Conservation (phyloP, 106 monocot genomes). For the Apostasia ramifera region DNA sequence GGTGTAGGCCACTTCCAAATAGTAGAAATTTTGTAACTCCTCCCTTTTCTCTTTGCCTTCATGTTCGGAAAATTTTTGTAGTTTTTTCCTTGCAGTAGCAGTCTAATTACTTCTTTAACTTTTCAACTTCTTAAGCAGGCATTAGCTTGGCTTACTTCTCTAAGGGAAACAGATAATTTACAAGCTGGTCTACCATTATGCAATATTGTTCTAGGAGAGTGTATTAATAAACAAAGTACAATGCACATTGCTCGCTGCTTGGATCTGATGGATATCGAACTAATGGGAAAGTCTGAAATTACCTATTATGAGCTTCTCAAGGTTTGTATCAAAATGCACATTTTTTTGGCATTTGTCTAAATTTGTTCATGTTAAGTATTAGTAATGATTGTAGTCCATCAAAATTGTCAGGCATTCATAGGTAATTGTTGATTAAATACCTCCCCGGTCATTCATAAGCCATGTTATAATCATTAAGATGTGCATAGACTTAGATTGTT, state of each 20-base stretch:
- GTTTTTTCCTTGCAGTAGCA: not conserved
- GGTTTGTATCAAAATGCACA: constrained; percentile 29
- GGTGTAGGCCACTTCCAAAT: too few species aligned
- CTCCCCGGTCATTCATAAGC: too few species aligned
- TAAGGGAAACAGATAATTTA: constrained; percentile 38
- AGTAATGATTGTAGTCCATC: too few species aligned
- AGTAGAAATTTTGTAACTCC: too few species aligned
- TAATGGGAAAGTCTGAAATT: constrained; percentile 83
- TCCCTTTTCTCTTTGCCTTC: not conserved
- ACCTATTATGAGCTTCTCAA: constrained; percentile 87
- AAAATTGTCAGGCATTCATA: too few species aligned
- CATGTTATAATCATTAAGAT: too few species aligned
- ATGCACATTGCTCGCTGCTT: constrained; percentile 42
- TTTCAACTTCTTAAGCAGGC: constrained; percentile 37
- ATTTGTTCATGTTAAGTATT: too few species aligned
- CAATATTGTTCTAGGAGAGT: constrained; percentile 61
- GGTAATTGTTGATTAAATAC: too few species aligned
- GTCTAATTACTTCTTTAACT: not conserved
- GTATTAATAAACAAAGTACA: constrained; percentile 24
- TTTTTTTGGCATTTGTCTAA: not conserved
- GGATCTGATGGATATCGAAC: constrained; percentile 51
- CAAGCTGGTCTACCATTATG: constrained; percentile 31
- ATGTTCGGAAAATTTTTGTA: not conserved
- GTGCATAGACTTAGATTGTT: too few species aligned
- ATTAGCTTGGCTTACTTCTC: constrained; percentile 47